Evolutionary conservation across 495 filamentous ascomycete species (phyloP), one percentile per base, ranked within the genome.

Genomic region (Hyphodiscus hymeniophilus): DNA sequence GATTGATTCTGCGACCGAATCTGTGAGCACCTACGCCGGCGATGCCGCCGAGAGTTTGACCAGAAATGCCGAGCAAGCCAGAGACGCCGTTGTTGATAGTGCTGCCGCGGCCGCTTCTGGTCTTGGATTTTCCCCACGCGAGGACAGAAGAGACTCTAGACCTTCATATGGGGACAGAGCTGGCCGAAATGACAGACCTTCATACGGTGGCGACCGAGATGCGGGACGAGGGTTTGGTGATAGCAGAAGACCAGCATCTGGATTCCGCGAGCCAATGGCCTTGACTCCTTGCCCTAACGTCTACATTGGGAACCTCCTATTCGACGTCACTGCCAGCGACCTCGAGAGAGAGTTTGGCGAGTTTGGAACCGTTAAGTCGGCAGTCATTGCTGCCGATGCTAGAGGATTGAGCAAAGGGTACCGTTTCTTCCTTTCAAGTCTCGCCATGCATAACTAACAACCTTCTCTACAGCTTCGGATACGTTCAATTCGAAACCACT

Each of bases 331-430:
- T 13, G 79, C 79, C 3, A 72, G 79, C 16, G 84, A 92, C 63
- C 60, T 95, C 32, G 65, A 71, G 53, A 71, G 75, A 42, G 74
- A 83, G 12, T 85, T 90, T 50, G 64, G 68, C 47, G 72, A 78
- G 43, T 89, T 74, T 57, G 89, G 87, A 16, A 60, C 69, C 18
- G 69, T 96, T 39, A 33, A 62, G 17, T 59, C 64, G 1, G 51
- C 69, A 11, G 70, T 64, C 41, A 66, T 96, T 49, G 75, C 81
- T 20, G 74, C 73, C 41, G 89, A 95, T 65, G 62, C 62, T 18
- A 74, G 84, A 41, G 88, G 89, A 24, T 61, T 90, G 52, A 94
- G 88, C 72, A 91, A 85, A 77, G 92, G 92, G 86, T 94, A 71
- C 60, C 82, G 73, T 34, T 38, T 46, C 32, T 36, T 20, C 32